Percentiles rank a stretch among this genome's conserved stretches.
Evolutionary conservation across 257 asterid species (phyloP).

Genomic region (Voacanga thouarsii): DNA sequence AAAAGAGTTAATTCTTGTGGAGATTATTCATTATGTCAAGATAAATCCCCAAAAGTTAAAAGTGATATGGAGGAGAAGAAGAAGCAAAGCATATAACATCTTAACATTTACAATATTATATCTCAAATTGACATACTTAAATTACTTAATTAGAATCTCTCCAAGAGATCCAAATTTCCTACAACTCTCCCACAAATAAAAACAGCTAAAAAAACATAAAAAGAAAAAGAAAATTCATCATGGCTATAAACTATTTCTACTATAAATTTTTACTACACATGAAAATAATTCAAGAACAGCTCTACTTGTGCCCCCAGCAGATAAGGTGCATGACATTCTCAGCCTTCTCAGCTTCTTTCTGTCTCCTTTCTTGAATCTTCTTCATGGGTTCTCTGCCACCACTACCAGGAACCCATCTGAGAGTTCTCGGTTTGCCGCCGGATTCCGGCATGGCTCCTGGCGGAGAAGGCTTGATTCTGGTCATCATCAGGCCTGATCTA

Average conservation of each 20-base stretch:
- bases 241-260: neutral
- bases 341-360: conserved; percentile 47
- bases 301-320: conserved; percentile 40
- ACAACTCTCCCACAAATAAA: neutral
- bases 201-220: too few relatives aligned
- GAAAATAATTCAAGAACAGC: neutral
- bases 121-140: too few relatives aligned
- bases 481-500: neutral
- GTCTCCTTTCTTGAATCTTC: conserved; percentile 22
- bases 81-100: too few relatives aligned
- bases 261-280: too few relatives aligned
- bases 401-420: conserved; percentile 14
- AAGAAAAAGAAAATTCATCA: neutral
- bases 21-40: too few relatives aligned
- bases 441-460: conserved; percentile 21
- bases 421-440: conserved; percentile 10
- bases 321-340: conserved; percentile 52
- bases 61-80: too few relatives aligned
- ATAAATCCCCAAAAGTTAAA: too few relatives aligned
- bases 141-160: neutral
- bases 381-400: conserved; percentile 6
- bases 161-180: neutral
- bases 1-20: too few relatives aligned
- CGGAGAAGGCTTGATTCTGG: conserved; percentile 19
- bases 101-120: too few relatives aligned